A percentile compares a stretch with the other conserved stretches of the same genome.
Conservation (phyloP, 2,329 filamentous ascomycete species). For the Penicillium sp. region DNA sequence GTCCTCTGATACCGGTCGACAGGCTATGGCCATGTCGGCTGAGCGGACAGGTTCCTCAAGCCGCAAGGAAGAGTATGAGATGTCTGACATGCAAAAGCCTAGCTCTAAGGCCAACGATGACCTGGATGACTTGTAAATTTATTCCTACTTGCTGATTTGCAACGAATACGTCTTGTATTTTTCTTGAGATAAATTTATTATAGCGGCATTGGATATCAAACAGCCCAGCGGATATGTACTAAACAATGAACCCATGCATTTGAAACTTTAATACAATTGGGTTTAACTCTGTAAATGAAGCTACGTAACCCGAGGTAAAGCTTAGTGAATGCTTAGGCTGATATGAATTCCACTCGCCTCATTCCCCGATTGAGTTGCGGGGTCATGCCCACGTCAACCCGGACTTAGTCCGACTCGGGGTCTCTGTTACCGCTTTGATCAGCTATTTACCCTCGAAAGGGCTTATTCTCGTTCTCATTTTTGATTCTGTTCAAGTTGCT, state of each 20-base stretch:
- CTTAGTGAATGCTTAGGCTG: background rate
- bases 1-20: slow-evolving; percentile 78
- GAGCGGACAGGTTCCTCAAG: slow-evolving; percentile 38
- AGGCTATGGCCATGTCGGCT: slow-evolving; percentile 75
- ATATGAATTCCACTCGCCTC: slow-evolving; percentile 15
- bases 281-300: background rate
- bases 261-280: background rate
- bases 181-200: slow-evolving; percentile 13
- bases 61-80: slow-evolving; percentile 58
- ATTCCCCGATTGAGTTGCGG: slow-evolving; percentile 14
- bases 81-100: slow-evolving; percentile 43
- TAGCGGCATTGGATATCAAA: slow-evolving; percentile 8
- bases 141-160: slow-evolving; percentile 5
- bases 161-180: slow-evolving; percentile 13
- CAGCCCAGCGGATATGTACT: slow-evolving; percentile 1
- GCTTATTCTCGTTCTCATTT: background rate
- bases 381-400: slow-evolving; percentile 12
- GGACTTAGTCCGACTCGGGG: slow-evolving; percentile 21
- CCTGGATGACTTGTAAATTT: slow-evolving; percentile 38
- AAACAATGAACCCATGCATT: slow-evolving; percentile 5
- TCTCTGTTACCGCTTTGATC: background rate
- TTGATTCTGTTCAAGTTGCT: background rate
- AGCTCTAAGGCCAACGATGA: slow-evolving; percentile 27
- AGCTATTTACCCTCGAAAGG: background rate
- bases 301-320: background rate